phyloP scores from a whole-genome alignment of 495 filamentous ascomycete species.

The Diplogelasinospora grovesii region DNA sequence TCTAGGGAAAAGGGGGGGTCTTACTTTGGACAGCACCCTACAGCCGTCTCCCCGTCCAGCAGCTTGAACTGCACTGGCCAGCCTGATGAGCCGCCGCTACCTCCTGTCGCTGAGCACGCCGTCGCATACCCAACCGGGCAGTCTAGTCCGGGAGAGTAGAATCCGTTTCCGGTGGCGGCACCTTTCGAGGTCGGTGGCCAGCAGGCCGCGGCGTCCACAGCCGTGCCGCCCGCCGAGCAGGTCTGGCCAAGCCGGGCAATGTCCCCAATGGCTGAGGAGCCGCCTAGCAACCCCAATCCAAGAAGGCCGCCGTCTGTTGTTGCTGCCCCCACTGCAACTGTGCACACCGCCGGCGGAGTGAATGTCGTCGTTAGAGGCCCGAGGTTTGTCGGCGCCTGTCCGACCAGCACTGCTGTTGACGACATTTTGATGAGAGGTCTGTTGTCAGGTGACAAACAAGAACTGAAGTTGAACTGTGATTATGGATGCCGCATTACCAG shows the following conservation, averaged over 20 bases:
- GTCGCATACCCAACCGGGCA: constrained; percentile 29
- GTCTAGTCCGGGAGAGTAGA: constrained; percentile 28
- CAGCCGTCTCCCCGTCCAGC: constrained; percentile 24
- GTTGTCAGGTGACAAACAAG: neutral
- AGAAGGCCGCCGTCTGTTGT: constrained; percentile 13
- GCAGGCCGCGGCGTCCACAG: constrained; percentile 22
- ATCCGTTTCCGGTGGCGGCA: constrained; percentile 24
- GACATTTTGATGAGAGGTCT: constrained; percentile 11
- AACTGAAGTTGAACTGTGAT: no score
- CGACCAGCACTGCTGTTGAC: constrained; percentile 11
- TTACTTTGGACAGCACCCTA: constrained; percentile 32
- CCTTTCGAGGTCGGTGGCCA: constrained; percentile 25
- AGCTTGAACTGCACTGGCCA: constrained; percentile 29
- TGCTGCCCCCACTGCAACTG: constrained; percentile 20
- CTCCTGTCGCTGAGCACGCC: constrained; percentile 28
- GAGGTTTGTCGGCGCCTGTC: constrained; percentile 23
- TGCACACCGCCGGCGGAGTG: constrained; percentile 24
- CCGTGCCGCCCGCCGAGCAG: constrained; percentile 12
- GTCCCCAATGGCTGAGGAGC: constrained; percentile 2
- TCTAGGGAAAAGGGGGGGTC: neutral
- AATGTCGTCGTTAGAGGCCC: constrained; percentile 33
- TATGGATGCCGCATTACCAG: no score
- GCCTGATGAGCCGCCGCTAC: constrained; percentile 14
- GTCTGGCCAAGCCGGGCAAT: constrained; percentile 18
- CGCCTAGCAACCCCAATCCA: constrained; percentile 11